A percentile compares a stretch with the other conserved stretches of the same genome.
Conservation (phyloP, 805 yeast species). For the Jamesozyma rosinii region DNA sequence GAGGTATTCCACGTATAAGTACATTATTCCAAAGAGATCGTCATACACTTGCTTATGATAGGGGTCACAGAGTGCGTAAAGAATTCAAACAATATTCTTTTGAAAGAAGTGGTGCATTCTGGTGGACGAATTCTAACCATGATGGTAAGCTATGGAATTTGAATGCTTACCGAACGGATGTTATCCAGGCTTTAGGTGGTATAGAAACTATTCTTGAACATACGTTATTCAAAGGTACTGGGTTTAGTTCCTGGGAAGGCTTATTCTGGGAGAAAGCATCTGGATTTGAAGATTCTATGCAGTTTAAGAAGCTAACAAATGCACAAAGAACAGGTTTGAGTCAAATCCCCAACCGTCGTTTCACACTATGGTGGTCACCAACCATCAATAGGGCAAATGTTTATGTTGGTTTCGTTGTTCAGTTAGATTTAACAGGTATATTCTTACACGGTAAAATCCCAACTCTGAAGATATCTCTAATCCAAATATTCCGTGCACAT, state of each 20-base stretch:
- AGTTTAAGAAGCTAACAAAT: conserved; percentile 87
- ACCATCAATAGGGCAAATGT: conserved; percentile 97
- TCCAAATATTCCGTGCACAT: conserved; percentile 95
- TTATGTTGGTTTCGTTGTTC: conserved; percentile 94
- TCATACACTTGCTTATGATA: conserved; percentile 88
- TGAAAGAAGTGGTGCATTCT: conserved; percentile 74
- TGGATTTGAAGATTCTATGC: conserved; percentile 93
- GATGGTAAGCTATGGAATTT: conserved; percentile 95
- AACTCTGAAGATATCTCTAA: conserved; percentile 85
- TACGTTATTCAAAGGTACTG: conserved; percentile 91
- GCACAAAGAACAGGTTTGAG: conserved; percentile 96
- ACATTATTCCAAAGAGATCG: conserved; percentile 92
- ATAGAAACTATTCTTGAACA: conserved; percentile 93
- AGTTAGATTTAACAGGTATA: conserved; percentile 90
- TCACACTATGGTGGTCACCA: conserved; percentile 99
- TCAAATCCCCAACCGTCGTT: conserved; percentile 94
- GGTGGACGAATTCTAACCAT: conserved; percentile 93
- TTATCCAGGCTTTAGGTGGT: conserved; percentile 94
- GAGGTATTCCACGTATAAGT: conserved; percentile 93
- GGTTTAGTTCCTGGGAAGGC: conserved; percentile 98
- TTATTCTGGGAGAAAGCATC: conserved; percentile 96
- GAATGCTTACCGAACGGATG: conserved; percentile 87
- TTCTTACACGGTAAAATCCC: conserved; percentile 97
- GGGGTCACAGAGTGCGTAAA: conserved; percentile 80
- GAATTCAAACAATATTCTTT: conserved; percentile 67